Conservation (phyloP, 2,329 filamentous ascomycete species). For the Microthyrium microscopicum region DNA sequence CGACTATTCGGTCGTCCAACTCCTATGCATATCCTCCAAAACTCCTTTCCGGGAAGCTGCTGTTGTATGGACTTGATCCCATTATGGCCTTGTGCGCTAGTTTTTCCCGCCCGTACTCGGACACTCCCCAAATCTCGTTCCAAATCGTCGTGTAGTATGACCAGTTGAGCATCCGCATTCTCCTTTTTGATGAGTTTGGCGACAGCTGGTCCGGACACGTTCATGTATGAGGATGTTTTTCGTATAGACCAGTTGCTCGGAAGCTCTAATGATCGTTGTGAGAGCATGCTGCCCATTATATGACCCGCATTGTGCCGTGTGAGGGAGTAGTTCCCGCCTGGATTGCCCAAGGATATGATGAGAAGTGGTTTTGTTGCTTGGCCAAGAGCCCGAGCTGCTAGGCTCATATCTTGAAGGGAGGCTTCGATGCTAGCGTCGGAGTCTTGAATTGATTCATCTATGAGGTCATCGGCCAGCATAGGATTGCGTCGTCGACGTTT, state of each 20-base stretch:
- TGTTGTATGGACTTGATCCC: conserved; percentile 25
- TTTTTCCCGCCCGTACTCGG: conserved; percentile 39
- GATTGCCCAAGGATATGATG: conserved; percentile 79
- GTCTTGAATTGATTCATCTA: too few species aligned
- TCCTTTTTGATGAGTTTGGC: conserved; percentile 44
- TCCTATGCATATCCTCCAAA: conserved; percentile 56
- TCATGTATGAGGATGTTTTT: conserved; percentile 52
- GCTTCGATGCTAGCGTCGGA: too few species aligned
- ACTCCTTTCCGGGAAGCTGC: conserved; percentile 19
- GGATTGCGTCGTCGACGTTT: too few species aligned
- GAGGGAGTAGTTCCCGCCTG: conserved; percentile 45
- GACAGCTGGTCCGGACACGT: conserved; percentile 59
- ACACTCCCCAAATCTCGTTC: conserved; percentile 56
- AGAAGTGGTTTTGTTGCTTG: too few species aligned
- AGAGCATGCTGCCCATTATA: conserved; percentile 43
- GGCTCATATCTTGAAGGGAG: too few species aligned
- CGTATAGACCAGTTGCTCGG: conserved; percentile 5
- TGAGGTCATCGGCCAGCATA: too few species aligned
- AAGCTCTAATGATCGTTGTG: conserved; percentile 1
- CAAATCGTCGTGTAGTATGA: conserved; percentile 80
- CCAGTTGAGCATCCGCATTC: conserved; percentile 25
- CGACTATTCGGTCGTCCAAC: conserved; percentile 68
- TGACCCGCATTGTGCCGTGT: conserved; percentile 84
- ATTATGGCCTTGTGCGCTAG: conserved; percentile 23
- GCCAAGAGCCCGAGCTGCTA: too few species aligned